Evolutionary conservation across 108 stramenopile species (phyloP), one percentile per base, ranked within the genome.

Genomic region (Fragilariopsis cylindrus): DNA sequence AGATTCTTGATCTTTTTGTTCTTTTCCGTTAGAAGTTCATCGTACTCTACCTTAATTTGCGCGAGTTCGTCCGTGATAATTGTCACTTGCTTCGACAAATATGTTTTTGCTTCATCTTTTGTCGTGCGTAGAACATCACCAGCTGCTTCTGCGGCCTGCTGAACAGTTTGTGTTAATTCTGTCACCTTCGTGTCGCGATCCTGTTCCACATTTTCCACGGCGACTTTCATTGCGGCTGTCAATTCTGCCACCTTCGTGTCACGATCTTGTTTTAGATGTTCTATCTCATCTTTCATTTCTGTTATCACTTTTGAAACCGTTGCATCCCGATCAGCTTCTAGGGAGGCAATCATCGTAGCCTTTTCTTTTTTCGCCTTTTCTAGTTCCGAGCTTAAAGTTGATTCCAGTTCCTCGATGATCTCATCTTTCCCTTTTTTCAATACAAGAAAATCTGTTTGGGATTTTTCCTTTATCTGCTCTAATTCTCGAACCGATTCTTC

Each of bases 51-150:
- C 57, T 58, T 47, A 5, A 48, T 18, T 7, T 76, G 13, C 9
- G 46, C 65, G 21, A 43, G 1, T 19, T 57, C 48, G 21, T 44
- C 76, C 52, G 65, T 76, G 57, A 69, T 41, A 3, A 21, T 45
- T 13, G 44, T 41, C 15, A 76, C 49, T 50, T 69, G 44, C 12
- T 57, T 53, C 47, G 52, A 44, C 68, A 76, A 50, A 21, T 62
- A 54, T 5, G 65, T 42, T 58, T 76, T 69, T 45, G 75, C 67
- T 60, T 76, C 75, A 43, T 76, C 68, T 48, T 45, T 69, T 67
- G 75, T 76, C 8, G 67, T 40, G n/a, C 69, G n/a, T n/a, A 76
- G 45, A 13, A 76, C 7, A 7, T 60, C 47, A 2, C 54, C 48
- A 12, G 69, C 48, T 16, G 47, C 49, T 45, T 76, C 1, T 5